Percentiles rank a stretch among this genome's conserved stretches.
Evolutionary conservation across 768 basidiomycete species (phyloP).

Genomic region (Macrolepiota dolichaula): DNA sequence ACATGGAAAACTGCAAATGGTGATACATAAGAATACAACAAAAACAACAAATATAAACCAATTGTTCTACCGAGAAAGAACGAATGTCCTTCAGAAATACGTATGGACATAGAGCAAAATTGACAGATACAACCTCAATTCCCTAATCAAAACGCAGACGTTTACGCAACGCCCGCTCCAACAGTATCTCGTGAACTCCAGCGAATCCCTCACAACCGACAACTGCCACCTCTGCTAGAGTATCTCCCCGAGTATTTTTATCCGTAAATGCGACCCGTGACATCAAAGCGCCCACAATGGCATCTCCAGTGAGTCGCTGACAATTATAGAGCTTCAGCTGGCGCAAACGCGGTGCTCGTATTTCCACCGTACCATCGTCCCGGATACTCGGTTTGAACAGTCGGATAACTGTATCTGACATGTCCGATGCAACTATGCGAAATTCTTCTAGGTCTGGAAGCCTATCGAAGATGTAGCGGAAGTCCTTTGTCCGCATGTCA

Average conservation of each 20-base stretch:
- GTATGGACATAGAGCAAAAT: neutral
- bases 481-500: conserved; percentile 84
- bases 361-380: conserved; percentile 18
- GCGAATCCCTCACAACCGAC: conserved; percentile 35
- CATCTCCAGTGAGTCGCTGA: conserved; percentile 57
- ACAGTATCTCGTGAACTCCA: neutral
- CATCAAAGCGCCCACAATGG: conserved; percentile 49
- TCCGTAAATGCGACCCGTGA: conserved; percentile 44
- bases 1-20: neutral
- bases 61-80: neutral
- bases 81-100: neutral
- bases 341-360: conserved; percentile 55
- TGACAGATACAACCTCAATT: neutral
- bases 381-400: conserved; percentile 45
- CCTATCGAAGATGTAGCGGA: conserved; percentile 61
- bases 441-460: conserved; percentile 56
- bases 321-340: conserved; percentile 57
- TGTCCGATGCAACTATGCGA: conserved; percentile 75
- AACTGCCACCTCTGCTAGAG: conserved; percentile 33
- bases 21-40: conserved; percentile 5
- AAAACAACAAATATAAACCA: neutral
- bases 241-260: conserved; percentile 17
- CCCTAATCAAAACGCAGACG: conserved; percentile 5
- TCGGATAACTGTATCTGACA: conserved; percentile 69
- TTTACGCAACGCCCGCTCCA: conserved; percentile 7